Conservation (phyloP, 2,329 filamentous ascomycete genomes). For the Colletotrichum sidae region DNA sequence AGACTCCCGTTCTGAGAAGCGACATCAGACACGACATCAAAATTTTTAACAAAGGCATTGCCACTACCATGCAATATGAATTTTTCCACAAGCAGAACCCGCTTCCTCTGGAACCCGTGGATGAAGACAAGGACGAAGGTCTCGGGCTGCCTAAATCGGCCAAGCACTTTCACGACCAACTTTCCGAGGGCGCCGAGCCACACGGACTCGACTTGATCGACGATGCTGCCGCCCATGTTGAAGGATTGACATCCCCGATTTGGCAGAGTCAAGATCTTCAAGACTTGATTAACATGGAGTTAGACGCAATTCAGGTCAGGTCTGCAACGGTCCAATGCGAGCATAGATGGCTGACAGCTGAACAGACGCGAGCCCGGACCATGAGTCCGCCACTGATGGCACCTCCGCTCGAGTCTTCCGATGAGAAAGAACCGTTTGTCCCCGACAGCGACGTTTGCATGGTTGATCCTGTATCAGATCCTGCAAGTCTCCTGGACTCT, state of each 20-base stretch:
- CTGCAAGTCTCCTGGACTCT: constrained; percentile 41
- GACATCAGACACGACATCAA: constrained; percentile 26
- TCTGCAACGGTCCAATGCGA: too few species aligned
- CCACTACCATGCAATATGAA: constrained; percentile 4
- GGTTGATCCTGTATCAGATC: constrained; percentile 47
- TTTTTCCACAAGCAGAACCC: constrained; percentile 23
- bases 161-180: constrained; percentile 24
- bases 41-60: background rate
- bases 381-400: constrained; percentile 14
- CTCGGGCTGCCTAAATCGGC: constrained; percentile 26
- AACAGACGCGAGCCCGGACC: constrained; percentile 3
- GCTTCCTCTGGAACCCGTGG: constrained; percentile 30
- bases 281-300: constrained; percentile 15
- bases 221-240: constrained; percentile 21
- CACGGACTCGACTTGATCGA: constrained; percentile 24
- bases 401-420: background rate
- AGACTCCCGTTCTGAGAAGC: constrained; percentile 26
- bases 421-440: constrained; percentile 38
- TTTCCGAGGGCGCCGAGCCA: constrained; percentile 14
- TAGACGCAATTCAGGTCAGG: background rate
- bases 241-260: background rate
- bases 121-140: constrained; percentile 33
- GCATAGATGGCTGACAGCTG: background rate
- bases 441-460: constrained; percentile 37
- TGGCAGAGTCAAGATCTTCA: constrained; percentile 1